Base-by-base conservation (phyloP, 2,329 filamentous ascomycete species). In the Claviceps digitariae region DNA sequence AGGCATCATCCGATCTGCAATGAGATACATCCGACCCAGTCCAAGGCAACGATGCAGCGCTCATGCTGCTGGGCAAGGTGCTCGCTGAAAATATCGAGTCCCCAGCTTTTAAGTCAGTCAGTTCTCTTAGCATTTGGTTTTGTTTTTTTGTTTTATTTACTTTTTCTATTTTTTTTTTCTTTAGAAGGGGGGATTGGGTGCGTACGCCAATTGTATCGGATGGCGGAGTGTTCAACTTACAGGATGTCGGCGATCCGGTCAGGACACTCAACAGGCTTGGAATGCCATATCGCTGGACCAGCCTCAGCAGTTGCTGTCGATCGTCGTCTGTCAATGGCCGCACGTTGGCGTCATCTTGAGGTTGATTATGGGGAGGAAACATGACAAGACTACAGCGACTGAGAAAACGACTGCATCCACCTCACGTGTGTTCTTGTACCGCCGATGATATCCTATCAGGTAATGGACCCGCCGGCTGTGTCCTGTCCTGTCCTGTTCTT, bases 11-110 rank as follows among this genome's bases (percentile, higher is more conserved):
- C 40, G 69, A 69, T 48, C 66, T 62, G 50, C 63, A 67, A 43
- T 69, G 63, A 9, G 69, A 72, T n/a, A 63, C 64, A 50, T 71
- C 68, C 8, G 70, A 72, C 51, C 63, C 67, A 53, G 68, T 70
- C 68, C 69, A 73, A 20, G 66, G 67, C 51, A 72, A 60, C 7
- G 71, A 72, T 6, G 70, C 69, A 7, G 67, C 69, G 57, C 66
- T 71, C 21, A 66, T 62, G 56, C 64, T 69, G 62, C 69, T 72
- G 55, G 71, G 63, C 21, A 72, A 60, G 13, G 69, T 72, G 21
- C 63, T 66, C 48, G 67, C 65, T n/a, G 69, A 72, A 23, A 70
- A 62, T 13, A 66, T 67, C 4, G 70, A 72, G 50, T 66, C 63
- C 43, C 68, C 69, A 8, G 69, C 69, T 71, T 71, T 43, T 2